Base-by-base conservation (phyloP, 2,329 filamentous ascomycete genomes). In the Waltergamsia citrina region DNA sequence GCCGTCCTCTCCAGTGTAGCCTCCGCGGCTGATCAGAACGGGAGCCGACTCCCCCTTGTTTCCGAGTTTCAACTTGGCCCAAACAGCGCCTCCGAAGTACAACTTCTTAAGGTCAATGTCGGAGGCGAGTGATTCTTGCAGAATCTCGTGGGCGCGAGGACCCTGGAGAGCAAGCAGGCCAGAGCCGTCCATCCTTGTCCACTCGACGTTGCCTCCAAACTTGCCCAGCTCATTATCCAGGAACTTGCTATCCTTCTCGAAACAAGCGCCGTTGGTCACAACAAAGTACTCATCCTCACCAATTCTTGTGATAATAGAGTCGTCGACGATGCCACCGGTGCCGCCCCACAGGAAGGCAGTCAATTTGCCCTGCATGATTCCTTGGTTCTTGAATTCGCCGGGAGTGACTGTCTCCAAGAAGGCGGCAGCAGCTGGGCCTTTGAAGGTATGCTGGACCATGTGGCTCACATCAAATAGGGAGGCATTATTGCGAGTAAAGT, bases 1-100 rank as follows among this genome's bases (percentile, higher is more conserved):
- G 27, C 92, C 92, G 57, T 98, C 92, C 65, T 98, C 92, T 39
- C 92, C 92, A 0, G 92, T 98, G 66, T 98, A 98, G 5, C 92
- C 92, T 30, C 83, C 92, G 40, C 92, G 78, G 53, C 80, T 88
- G 51, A 95, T 78, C 33, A 95, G 52, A 15, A 63, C 52, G 6
- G 56, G 54, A 41, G 58, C 52, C 32, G 56, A 51, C 45, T 54
- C 51, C 42, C 42, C 39, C 24, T 68, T 70, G 29, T 70, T 71
- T 24, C 67, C 60, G 10, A 85, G 64, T 41, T 69, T 73, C 34
- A 95, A 62, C 42, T 73, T 71, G 15, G 82, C 71, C 49, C 71
- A 75, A 34, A 72, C 70, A 38, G 77, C 80, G 46, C 80, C 76
- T 38, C 92, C 90, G 60, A 98, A 98, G 62, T 85, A 84, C 38